These are phyloP conservation scores for Cytospora mali DNA, from an alignment of 2,329 filamentous ascomycete genomes.

Conservation along the genomic window DNA sequence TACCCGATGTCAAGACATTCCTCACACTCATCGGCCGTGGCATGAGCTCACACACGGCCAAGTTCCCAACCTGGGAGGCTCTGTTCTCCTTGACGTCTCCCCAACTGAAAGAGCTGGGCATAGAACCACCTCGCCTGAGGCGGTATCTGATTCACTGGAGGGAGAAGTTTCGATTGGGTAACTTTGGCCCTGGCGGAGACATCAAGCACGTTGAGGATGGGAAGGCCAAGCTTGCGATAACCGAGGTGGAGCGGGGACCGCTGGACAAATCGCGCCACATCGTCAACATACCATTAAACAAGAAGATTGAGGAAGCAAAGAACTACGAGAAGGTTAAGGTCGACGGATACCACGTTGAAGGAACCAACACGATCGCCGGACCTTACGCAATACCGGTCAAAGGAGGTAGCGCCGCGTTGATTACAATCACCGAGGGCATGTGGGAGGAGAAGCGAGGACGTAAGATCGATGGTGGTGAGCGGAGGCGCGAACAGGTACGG, in stretches of 20 bases:
- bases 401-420: slow-evolving; percentile 63
- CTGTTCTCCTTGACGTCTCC: slow-evolving; percentile 80
- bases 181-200: slow-evolving; percentile 82
- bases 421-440: slow-evolving; percentile 80
- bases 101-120: slow-evolving; percentile 79
- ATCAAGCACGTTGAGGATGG: slow-evolving; percentile 68
- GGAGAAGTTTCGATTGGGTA: slow-evolving; percentile 77
- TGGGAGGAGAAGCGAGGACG: slow-evolving; percentile 87
- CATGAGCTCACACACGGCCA: slow-evolving; percentile 78
- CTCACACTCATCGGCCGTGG: slow-evolving; percentile 88
- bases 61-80: slow-evolving; percentile 88
- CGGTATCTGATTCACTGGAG: slow-evolving; percentile 87
- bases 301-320: slow-evolving; percentile 40
- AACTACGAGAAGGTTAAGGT: slow-evolving; percentile 54
- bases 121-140: slow-evolving; percentile 82
- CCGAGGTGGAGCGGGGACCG: slow-evolving; percentile 39
- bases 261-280: slow-evolving; percentile 53
- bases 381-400: slow-evolving; percentile 73
- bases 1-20: slow-evolving; percentile 84
- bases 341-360: slow-evolving; percentile 67
- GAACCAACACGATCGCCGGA: slow-evolving; percentile 71
- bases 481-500: slow-evolving; percentile 80
- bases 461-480: slow-evolving; percentile 96
- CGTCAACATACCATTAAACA: slow-evolving; percentile 56
- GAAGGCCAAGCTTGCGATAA: slow-evolving; percentile 54